Percentiles rank a stretch among this genome's conserved stretches.
phyloP scores from a whole-genome alignment of 2,329 filamentous ascomycete species.

The Xylariomycetidae sp. region DNA sequence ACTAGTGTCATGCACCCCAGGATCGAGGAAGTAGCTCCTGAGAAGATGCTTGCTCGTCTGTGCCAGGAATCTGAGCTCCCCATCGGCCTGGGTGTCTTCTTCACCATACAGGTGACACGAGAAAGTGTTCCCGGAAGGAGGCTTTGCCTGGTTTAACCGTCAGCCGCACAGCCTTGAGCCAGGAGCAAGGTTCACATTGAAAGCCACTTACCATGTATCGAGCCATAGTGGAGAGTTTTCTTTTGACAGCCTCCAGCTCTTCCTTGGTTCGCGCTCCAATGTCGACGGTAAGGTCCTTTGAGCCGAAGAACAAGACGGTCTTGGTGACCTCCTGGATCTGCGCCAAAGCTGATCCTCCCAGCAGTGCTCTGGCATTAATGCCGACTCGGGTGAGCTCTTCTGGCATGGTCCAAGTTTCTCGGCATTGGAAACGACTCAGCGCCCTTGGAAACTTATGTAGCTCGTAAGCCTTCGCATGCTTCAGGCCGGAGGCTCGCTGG shows the following conservation, averaged over 20 bases:
- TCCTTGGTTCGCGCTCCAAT: constrained; percentile 14
- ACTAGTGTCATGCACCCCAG: no score
- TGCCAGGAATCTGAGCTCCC: constrained; percentile 13
- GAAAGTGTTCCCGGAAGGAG: constrained; percentile 3
- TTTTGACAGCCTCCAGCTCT: constrained; percentile 5
- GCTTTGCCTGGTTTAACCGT: no score
- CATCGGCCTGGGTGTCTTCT: constrained; percentile 6
- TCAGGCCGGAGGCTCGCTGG: background rate
- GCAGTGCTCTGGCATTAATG: constrained; percentile 2
- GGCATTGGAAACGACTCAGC: constrained; percentile 7
- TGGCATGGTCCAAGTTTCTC: constrained; percentile 12
- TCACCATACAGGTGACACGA: constrained; percentile 17
- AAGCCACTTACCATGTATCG: constrained; percentile 15
- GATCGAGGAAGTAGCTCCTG: constrained; percentile 17
- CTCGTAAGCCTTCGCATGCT: background rate
- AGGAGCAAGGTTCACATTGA: constrained; percentile 7
- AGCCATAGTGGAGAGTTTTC: constrained; percentile 16
- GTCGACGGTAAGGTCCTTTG: constrained; percentile 8
- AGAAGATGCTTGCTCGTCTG: constrained; percentile 7
- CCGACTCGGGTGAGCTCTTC: constrained; percentile 2
- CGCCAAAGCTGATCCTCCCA: constrained; percentile 7
- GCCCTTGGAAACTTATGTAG: constrained; percentile 11
- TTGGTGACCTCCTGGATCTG: constrained; percentile 11
- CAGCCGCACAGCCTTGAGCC: no score
- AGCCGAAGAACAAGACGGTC: constrained; percentile 9